These are phyloP conservation scores for Rhodotorula sp. DNA, from an alignment of 1,284 basidiomycete genomes.

Conservation along the genomic window DNA sequence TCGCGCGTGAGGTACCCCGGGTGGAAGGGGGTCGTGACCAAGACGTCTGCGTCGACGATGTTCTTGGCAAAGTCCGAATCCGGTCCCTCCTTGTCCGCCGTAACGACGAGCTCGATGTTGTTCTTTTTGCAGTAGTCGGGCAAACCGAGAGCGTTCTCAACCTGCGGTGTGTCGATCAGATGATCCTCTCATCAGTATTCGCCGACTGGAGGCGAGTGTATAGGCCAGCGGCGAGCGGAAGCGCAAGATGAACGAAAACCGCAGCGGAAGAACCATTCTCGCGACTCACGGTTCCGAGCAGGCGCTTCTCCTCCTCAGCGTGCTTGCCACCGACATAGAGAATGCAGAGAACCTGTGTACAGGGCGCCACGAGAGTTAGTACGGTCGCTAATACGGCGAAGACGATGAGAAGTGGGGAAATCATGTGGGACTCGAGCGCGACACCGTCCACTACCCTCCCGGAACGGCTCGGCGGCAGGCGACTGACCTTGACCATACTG, in stretches of 20 bases:
- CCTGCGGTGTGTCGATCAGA: conserved; percentile 56
- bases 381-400: not conserved
- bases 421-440: not conserved
- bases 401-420: not conserved
- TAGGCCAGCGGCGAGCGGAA: conserved; percentile 53
- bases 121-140: conserved; percentile 54
- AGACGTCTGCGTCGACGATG: conserved; percentile 61
- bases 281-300: conserved; percentile 18
- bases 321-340: conserved; percentile 57
- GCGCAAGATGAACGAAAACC: not conserved
- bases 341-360: conserved; percentile 33
- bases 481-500: conserved; percentile 3
- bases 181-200: not conserved
- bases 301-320: conserved; percentile 60
- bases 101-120: conserved; percentile 73
- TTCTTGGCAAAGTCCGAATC: conserved; percentile 84
- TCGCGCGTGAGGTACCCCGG: conserved; percentile 75
- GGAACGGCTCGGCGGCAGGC: too few relatives aligned
- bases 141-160: conserved; percentile 66
- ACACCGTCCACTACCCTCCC: too few relatives aligned
- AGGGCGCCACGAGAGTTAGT: not conserved
- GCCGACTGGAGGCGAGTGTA: too few relatives aligned
- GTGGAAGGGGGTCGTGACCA: conserved; percentile 69
- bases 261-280: not conserved
- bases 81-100: conserved; percentile 81